Base-by-base conservation (phyloP, 176 grass and related monocot species). In the Oryza longistaminata region DNA sequence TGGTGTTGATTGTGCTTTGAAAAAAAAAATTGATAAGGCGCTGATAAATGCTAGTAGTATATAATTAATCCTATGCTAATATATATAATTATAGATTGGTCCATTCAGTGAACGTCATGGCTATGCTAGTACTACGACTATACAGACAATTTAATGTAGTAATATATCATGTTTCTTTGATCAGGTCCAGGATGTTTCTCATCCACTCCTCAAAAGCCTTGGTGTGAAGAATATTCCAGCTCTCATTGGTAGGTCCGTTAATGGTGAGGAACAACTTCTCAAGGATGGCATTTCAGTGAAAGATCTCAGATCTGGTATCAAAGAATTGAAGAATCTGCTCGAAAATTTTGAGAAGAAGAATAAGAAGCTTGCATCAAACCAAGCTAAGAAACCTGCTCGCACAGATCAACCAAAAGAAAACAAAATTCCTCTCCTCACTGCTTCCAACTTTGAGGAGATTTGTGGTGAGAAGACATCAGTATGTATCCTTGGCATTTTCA, bases 291-390 rank as follows among this genome's bases (percentile, higher is more conserved):
- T 98, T 82, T 87, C 88, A 70, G 88, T 89, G 37, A 88, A 91
- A 83, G 93, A 98, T 83, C 83, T 98, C 58, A 92, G 71, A 89
- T 92, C 91, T 78, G 96, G 96, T 45, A 87, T 94, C 43, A 78
- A 83, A 42, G 96, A 95, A 27, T 85, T 95, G 76, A 91, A 88
- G 73, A 77, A 61, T 2, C 46, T 95, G 60, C 78, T 98, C 9
- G 88, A 95, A 79, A 92, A 44, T 85, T 98, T 98, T 7, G 91
- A 98, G 78, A 95, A 92, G 74, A 90, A 93, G 81, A 98, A 95
- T 75, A 94, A 90, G 82, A 93, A 90, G 64, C 66, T 88, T 22
- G 71, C 78, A 0, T 87, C 87, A 6, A 81, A 82, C 19, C 81
- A 91, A 66, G 79, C 86, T 61, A 94, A 88, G 77, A 94, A 92